Base-by-base conservation (phyloP, 257 asterid species). In the Petunia secreta region DNA sequence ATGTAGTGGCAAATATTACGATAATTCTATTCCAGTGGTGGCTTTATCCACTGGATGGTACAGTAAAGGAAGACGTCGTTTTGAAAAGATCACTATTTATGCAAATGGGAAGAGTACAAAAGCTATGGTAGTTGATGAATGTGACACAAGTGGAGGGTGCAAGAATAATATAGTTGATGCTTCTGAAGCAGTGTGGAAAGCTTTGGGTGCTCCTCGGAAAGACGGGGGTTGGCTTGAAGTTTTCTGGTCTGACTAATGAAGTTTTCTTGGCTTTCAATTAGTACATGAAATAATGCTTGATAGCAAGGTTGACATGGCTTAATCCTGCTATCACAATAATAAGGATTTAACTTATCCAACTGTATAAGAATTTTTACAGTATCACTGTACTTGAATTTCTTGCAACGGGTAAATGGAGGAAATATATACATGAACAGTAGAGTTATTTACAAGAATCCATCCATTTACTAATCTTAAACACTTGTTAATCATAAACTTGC, bases 101-200 rank as follows among this genome's bases (percentile, higher is more conserved):
- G 84, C 64, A 7, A 84, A 84, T 52, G 84, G 84, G 15, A 62
- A 15, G 59, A 77, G 84, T 25, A 75, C 38, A 38, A 4, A 62
- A 34, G 82, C 87, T 6, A 80, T 39, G 84, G 87, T 84, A 5
- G 87, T 80, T 39, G 87, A 80, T 50, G 84, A 84, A 67, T 81
- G 84, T 38, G 86, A 84, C 68, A 75, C 84, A 4, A 76, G 76
- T 4, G 8, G 3, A 11, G 86, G 86, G 0, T 83, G 84, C 25
- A 81, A 55, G 3, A 79, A 82, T 52, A 79, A 82, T 60, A 85
- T 85, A 40, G 88, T 85, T 50, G 88, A 82, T 75, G 85, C 84
- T 6, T 79, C 36, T 16, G 13, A 40, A 16, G 37, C 52, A 4
- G 34, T 6, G 50, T 14, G 46, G 38, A 4, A n/a, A 11, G 34